phyloP scores from a whole-genome alignment of 164 flowering plant species.

The Nelumbo lutea region DNA sequence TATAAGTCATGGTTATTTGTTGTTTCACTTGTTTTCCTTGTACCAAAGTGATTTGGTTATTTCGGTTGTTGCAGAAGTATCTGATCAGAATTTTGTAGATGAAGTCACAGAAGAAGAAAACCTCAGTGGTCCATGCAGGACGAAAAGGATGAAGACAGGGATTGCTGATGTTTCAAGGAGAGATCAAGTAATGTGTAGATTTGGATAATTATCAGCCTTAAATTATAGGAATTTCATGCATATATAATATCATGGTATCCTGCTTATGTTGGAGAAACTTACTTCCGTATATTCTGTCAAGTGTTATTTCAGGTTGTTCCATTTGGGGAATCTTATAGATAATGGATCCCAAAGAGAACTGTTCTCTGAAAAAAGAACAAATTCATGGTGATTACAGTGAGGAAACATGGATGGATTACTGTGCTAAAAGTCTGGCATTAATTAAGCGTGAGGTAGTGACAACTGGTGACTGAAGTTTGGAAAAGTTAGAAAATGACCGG shows the following conservation, averaged over 20 bases:
- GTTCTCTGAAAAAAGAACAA: neutral
- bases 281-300: neutral
- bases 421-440: neutral
- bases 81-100: slow-evolving; percentile 71
- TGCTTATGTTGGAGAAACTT: neutral
- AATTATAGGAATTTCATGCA: neutral
- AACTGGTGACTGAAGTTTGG: neutral
- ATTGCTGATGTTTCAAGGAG: slow-evolving; percentile 16
- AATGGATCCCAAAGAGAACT: slow-evolving; percentile 6
- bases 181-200: slow-evolving; percentile 38
- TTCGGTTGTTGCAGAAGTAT: slow-evolving; percentile 43
- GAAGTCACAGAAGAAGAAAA: slow-evolving; percentile 37
- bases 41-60: neutral
- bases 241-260: neutral
- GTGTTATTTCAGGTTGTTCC: slow-evolving; percentile 39
- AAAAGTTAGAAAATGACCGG: neutral
- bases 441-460: neutral
- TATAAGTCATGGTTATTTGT: neutral
- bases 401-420: neutral
- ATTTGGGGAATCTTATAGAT: slow-evolving; percentile 2
- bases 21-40: neutral
- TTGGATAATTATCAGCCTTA: neutral
- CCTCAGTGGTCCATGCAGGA: slow-evolving; percentile 11
- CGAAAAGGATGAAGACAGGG: slow-evolving; percentile 26
- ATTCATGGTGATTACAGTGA: neutral